Evolutionary conservation across 2,329 filamentous ascomycete species (phyloP).

Genomic region (Pseudogymnoascus sp.): DNA sequence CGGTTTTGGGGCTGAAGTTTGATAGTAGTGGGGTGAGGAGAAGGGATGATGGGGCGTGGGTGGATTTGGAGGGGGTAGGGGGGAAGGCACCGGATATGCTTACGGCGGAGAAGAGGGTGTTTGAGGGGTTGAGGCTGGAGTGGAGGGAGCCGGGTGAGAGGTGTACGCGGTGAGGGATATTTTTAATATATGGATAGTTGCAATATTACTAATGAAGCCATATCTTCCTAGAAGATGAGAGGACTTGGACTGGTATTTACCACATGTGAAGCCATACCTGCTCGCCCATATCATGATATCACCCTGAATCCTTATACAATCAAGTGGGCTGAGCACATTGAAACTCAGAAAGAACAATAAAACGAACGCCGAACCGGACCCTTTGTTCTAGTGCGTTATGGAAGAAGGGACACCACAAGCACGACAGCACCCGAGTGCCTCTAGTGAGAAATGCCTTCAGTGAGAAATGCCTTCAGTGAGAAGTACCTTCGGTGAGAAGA

Average conservation of each 20-base stretch:
- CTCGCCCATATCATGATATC: too few relatives aligned
- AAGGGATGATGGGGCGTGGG: slow-evolving; percentile 55
- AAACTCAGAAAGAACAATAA: too few relatives aligned
- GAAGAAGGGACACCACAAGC: background rate
- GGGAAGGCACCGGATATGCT: slow-evolving; percentile 48
- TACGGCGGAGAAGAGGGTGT: slow-evolving; percentile 73
- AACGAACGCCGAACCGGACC: too few relatives aligned
- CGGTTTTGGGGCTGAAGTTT: slow-evolving; percentile 69
- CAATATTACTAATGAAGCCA: too few relatives aligned
- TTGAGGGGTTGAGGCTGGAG: slow-evolving; percentile 65
- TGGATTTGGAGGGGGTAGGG: slow-evolving; percentile 60
- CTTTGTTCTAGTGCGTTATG: background rate
- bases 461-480: background rate
- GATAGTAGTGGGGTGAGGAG: slow-evolving; percentile 81
- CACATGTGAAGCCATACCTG: background rate
- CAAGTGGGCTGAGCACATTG: too few relatives aligned
- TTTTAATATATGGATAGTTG: background rate
- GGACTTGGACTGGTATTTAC: background rate
- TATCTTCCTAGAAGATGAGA: background rate
- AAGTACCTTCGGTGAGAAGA: background rate
- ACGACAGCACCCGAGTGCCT: too few relatives aligned
- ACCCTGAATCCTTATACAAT: too few relatives aligned
- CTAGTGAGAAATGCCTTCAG: too few relatives aligned
- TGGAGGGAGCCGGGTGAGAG: slow-evolving; percentile 61
- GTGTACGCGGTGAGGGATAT: slow-evolving; percentile 29